Evolutionary conservation across 495 filamentous ascomycete genomes (phyloP), one percentile per base, ranked within the genome.

Genomic region (Daldinia caldariorum): DNA sequence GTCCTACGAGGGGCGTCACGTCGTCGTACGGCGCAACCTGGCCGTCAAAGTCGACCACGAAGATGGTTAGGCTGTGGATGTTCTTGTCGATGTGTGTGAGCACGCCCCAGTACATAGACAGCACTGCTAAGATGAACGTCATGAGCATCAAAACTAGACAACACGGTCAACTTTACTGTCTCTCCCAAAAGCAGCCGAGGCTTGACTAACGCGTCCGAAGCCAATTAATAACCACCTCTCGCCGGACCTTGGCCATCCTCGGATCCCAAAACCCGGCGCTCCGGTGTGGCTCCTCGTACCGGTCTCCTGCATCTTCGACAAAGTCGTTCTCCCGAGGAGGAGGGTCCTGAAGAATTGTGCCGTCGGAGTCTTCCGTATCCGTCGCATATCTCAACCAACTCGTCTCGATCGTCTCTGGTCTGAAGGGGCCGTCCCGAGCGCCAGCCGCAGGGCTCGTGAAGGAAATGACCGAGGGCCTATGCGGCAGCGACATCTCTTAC

Each of bases 31-130:
- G 86, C 10, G 83, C 79, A 6, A 85, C 77, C 61, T 84, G 78
- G 10, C 83, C 84, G 69, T 91, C 89, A 65, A 90, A 90, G 71
- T 91, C 88, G 51, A 91, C 88, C 0, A 91, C 84, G 73, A 80
- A 86, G n/a, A 91, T 81, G 3, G 77, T 80, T 13, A 91, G 78
- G 0, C 74, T 71, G 0, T 77, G 76, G 20, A 83, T 70, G 18
- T 86, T 88, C 22, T 80, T 51, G 49, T 87, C 79, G 22, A 84
- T 81, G 39, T 77, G 67, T 71, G 78, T 88, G 26, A 89, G 80
- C 4, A 83, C 84, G 0, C 80, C 88, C 89, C 89, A 91, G 79
- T 86, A 90, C 1, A 90, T 55, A 2, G 86, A 86, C 4, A 91
- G 72, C 29, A 89, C 81, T 14, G 32, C 72, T 13, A 90, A 74